Evolutionary conservation across 2,329 filamentous ascomycete species (phyloP).

Genomic region (Apiospora aurea): DNA sequence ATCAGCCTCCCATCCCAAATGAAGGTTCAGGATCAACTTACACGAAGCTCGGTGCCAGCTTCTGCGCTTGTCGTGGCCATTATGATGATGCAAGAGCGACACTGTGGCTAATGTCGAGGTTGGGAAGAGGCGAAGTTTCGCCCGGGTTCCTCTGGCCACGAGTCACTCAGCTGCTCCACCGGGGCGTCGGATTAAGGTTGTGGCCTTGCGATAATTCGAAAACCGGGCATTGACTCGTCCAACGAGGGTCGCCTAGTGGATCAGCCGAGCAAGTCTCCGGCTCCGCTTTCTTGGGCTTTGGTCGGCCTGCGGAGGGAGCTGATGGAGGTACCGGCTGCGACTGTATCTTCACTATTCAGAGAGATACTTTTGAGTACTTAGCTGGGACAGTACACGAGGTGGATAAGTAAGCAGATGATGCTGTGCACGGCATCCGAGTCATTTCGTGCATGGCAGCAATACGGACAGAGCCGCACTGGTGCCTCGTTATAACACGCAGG

Average conservation of each 20-base stretch:
- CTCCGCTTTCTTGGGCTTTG: not conserved
- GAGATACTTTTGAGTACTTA: no score
- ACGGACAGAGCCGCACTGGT: no score
- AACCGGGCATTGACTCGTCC: not conserved
- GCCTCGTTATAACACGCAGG: no score
- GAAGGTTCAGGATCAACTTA: not conserved
- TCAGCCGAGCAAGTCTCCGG: not conserved
- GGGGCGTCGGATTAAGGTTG: constrained; percentile 2
- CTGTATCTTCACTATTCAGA: not conserved
- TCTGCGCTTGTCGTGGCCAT: not conserved
- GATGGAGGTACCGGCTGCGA: not conserved
- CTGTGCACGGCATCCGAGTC: no score
- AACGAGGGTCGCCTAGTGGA: not conserved
- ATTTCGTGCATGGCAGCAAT: no score
- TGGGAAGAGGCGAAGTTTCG: not conserved
- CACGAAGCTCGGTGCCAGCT: not conserved
- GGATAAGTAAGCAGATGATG: no score
- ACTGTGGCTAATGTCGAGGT: not conserved
- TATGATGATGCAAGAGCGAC: not conserved
- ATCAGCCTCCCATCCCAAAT: not conserved
- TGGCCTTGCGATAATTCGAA: not conserved
- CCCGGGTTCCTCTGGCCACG: no score
- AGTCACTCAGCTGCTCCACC: not conserved
- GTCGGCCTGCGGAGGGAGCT: not conserved
- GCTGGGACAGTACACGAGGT: no score